These are phyloP conservation scores for Suillus variegatus DNA, from an alignment of 768 basidiomycete species.

Conservation along the genomic window DNA sequence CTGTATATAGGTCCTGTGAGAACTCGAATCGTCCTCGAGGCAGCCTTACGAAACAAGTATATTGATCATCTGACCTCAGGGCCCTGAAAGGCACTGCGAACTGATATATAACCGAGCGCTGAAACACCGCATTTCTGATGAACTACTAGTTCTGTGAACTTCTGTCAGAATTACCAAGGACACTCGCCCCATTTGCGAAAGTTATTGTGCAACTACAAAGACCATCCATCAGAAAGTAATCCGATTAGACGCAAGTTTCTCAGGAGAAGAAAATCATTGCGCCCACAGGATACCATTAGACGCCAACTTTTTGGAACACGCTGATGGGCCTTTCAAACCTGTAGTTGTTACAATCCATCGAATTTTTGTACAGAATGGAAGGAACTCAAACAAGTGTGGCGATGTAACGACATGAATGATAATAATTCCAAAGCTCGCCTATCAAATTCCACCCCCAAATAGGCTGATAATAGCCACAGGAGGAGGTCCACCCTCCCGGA, in stretches of 20 bases:
- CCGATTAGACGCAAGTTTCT: background rate
- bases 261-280: background rate
- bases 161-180: background rate
- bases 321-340: background rate
- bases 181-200: background rate
- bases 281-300: background rate
- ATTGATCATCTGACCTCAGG: no score
- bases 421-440: background rate
- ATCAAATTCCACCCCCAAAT: constrained; percentile 54
- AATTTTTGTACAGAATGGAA: background rate
- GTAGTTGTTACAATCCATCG: background rate
- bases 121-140: background rate
- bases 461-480: constrained; percentile 71
- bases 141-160: background rate
- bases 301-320: background rate
- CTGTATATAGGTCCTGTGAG: background rate
- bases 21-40: background rate
- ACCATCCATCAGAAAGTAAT: background rate
- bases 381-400: background rate
- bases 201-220: background rate
- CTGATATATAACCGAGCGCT: background rate
- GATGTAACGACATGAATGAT: background rate
- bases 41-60: background rate
- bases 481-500: constrained; percentile 63
- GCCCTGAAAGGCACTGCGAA: background rate